phyloP scores from a whole-genome alignment of 164 flowering plant genomes.

The Berberis vulgaris region DNA sequence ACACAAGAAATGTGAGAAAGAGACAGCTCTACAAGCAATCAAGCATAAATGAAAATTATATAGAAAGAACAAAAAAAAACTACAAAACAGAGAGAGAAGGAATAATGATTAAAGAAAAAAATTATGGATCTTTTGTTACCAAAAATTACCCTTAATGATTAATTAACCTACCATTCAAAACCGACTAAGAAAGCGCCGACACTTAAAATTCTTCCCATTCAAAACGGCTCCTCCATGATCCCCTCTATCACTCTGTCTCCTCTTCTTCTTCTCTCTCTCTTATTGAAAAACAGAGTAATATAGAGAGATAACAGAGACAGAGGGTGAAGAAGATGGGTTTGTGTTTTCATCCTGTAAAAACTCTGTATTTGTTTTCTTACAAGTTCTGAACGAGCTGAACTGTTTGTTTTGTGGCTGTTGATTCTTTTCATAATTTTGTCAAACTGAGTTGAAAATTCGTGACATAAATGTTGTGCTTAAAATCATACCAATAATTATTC shows the following conservation, averaged over 20 bases:
- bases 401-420: no score
- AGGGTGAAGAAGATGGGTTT: neutral
- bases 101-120: neutral
- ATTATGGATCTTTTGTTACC: neutral
- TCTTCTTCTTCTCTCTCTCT: neutral
- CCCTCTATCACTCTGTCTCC: constrained; percentile 3
- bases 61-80: neutral
- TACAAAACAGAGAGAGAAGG: constrained; percentile 2
- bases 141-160: constrained; percentile 1
- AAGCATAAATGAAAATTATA: constrained; percentile 1
- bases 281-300: neutral
- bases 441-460: no score
- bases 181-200: constrained; percentile 8
- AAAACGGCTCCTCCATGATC: constrained; percentile 7
- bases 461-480: no score
- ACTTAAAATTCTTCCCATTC: neutral
- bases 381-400: no score
- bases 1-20: neutral
- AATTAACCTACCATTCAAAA: constrained; percentile 1
- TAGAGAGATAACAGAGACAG: neutral
- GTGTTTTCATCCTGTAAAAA: no score
- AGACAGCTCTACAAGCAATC: constrained; percentile 5
- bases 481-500: no score
- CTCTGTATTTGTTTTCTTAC: no score
- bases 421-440: no score